These are phyloP conservation scores for Spinacia oleracea DNA, from an alignment of 179 eudicot species.

Conservation along the genomic window DNA sequence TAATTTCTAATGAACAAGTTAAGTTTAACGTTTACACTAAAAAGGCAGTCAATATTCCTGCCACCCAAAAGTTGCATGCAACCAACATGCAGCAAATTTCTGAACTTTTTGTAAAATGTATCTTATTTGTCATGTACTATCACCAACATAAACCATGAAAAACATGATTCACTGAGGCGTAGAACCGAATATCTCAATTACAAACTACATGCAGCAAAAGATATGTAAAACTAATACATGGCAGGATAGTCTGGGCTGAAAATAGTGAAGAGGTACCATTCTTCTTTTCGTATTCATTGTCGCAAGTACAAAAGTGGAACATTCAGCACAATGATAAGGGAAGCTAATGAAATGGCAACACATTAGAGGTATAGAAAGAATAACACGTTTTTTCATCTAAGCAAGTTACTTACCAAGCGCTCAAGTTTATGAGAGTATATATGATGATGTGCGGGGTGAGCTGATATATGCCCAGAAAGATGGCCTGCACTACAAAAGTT, in stretches of 20 bases:
- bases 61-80: neutral
- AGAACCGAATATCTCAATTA: neutral
- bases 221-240: neutral
- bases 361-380: neutral
- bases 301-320: neutral
- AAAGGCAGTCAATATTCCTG: neutral
- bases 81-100: neutral
- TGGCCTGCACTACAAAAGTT: conserved; percentile 74
- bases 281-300: neutral
- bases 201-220: neutral
- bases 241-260: neutral
- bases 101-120: neutral
- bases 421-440: conserved; percentile 76
- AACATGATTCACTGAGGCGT: neutral
- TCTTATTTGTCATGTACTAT: neutral
- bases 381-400: neutral
- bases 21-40: neutral
- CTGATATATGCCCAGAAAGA: conserved; percentile 57
- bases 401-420: conserved; percentile 58
- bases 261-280: neutral
- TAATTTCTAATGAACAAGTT: neutral
- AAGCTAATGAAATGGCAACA: neutral
- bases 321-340: neutral
- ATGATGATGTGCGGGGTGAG: conserved; percentile 60
- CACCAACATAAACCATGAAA: neutral